Base-by-base conservation (phyloP, 148 eudicot species). In the Camellia sinensis region DNA sequence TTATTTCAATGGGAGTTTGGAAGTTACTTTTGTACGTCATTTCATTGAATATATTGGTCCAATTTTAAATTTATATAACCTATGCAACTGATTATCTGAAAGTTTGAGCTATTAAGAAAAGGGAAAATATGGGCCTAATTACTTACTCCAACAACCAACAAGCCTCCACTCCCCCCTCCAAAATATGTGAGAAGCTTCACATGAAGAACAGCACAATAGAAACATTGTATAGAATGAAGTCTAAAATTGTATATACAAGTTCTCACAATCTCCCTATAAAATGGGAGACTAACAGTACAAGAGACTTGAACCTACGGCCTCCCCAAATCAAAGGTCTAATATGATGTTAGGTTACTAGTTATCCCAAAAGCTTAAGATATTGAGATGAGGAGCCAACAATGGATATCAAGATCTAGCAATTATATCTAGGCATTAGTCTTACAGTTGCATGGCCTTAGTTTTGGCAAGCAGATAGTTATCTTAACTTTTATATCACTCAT, bases 21-120 rank as follows among this genome's bases (percentile, higher is more conserved):
- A 62, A 71, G 29, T 41, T 40, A 46, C 18, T 56, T 74, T 71
- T 57, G 61, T 43, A 3, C 3, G 46, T 22, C 7, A 40, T 17
- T 53, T 22, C 29, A 50, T 18, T 72, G 43, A 52, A 21, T 72
- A 72, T 72, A 17, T 64, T 64, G 61, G 65, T 74, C 48, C 77
- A 40, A 10, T 17, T 40, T 15, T 15, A 15, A 7, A 57, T 57
- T 29, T 29, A 8, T 73, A 10, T 57, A 54, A 18, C n/a, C 65
- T 29, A 3, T 57, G 64, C 64, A 74, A 54, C 46, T 73, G 46
- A 14, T 40, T 74, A 37, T 37, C 19, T 57, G 18, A 7, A 29
- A 74, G 21, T 12, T 64, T 40, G 50, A 5, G 22, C 75, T 48
- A 18, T 54, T 6, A 53, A 29, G 62, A 73, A 54, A 54, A 14